phyloP scores from a whole-genome alignment of 192 early-diverging fungal genomes.

The Thamnidium elegans region DNA sequence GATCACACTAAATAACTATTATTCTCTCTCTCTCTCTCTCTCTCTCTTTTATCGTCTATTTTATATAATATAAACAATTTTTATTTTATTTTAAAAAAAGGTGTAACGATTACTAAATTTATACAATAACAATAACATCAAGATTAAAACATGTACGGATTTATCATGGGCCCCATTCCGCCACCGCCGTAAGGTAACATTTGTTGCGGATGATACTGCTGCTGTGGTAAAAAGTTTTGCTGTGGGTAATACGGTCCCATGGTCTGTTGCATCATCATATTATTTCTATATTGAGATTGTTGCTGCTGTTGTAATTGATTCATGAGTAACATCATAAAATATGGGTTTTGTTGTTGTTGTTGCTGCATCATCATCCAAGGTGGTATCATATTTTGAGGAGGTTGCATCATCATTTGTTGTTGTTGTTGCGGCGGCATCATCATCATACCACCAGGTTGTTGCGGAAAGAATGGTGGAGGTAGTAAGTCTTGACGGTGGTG shows the following conservation, averaged over 20 bases:
- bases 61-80: neutral
- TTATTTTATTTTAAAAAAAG: too few species aligned
- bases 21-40: neutral
- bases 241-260: slow-evolving; percentile 10
- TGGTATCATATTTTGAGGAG: too few species aligned
- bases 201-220: neutral
- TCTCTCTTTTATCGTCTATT: neutral
- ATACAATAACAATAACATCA: too few species aligned
- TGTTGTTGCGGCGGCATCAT: slow-evolving; percentile 45
- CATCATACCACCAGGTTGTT: too few species aligned
- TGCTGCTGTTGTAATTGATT: neutral
- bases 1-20: neutral
- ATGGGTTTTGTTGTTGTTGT: neutral
- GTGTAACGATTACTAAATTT: too few species aligned
- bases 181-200: slow-evolving; percentile 5
- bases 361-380: too few species aligned
- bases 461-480: too few species aligned
- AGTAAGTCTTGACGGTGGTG: too few species aligned
- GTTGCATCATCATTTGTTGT: too few species aligned
- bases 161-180: too few species aligned
- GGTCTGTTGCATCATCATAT: slow-evolving; percentile 3
- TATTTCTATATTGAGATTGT: neutral
- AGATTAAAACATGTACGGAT: too few species aligned
- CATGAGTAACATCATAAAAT: neutral
- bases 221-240: too few species aligned